These are phyloP conservation scores for Leucocoprinus birnbaumii DNA, from an alignment of 768 basidiomycete species.

Conservation along the genomic window DNA sequence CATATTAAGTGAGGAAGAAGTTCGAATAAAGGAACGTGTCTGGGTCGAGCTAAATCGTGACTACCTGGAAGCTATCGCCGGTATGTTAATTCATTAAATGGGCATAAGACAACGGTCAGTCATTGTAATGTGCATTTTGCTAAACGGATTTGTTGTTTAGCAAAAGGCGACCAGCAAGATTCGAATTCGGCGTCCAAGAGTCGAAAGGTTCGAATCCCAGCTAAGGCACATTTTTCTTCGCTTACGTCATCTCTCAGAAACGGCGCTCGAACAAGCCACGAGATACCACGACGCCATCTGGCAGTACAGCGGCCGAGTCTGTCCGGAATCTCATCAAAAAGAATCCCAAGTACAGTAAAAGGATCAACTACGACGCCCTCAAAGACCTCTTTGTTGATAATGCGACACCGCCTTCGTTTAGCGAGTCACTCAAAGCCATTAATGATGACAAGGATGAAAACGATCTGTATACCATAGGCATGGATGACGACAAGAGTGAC, in stretches of 20 bases:
- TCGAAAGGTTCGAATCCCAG: conserved; percentile 73
- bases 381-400: conserved; percentile 69
- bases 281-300: conserved; percentile 69
- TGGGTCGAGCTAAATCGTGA: conserved; percentile 95
- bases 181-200: conserved; percentile 45
- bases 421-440: conserved; percentile 5
- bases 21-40: conserved; percentile 81
- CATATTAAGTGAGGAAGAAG: conserved; percentile 75
- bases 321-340: conserved; percentile 79
- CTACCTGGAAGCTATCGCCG: conserved; percentile 84
- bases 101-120: too few species aligned
- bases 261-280: conserved; percentile 70
- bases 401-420: conserved; percentile 21
- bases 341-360: conserved; percentile 84
- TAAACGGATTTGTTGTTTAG: conserved; percentile 46
- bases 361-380: conserved; percentile 92
- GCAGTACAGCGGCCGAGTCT: conserved; percentile 72
- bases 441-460: conserved; percentile 43
- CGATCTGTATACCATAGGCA: conserved; percentile 36
- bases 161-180: conserved; percentile 62
- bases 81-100: conserved; percentile 50
- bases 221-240: conserved; percentile 24
- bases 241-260: conserved; percentile 40
- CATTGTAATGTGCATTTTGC: conserved; percentile 34
- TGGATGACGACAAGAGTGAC: conserved; percentile 39